These are phyloP conservation scores for Aspergillus incahuasiensis DNA, from an alignment of 495 filamentous ascomycete species.

Conservation along the genomic window DNA sequence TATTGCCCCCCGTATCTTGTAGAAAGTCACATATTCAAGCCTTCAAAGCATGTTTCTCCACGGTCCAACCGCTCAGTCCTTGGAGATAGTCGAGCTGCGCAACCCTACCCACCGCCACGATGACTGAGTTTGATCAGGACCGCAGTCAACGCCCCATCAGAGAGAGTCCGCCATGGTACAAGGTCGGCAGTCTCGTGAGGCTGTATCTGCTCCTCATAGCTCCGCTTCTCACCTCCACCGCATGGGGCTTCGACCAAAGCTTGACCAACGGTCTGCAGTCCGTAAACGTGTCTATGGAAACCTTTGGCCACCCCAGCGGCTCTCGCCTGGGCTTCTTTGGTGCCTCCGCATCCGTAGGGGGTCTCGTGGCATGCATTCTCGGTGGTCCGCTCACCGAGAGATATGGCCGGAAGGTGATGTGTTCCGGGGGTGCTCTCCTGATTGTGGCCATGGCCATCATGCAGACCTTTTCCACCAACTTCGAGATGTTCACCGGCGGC, in stretches of 20 bases:
- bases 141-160: too few relatives aligned
- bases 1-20: too few relatives aligned
- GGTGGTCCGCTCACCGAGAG: constrained; percentile 20
- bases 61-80: too few relatives aligned
- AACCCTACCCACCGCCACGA: too few relatives aligned
- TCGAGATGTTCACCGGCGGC: constrained; percentile 3
- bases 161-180: constrained; percentile 20
- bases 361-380: constrained; percentile 19
- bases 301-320: constrained; percentile 35
- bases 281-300: constrained; percentile 39
- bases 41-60: too few relatives aligned
- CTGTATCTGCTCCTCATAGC: constrained; percentile 24
- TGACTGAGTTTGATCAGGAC: too few relatives aligned
- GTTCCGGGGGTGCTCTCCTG: too few relatives aligned
- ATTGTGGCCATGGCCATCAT: too few relatives aligned
- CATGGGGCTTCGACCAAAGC: constrained; percentile 28
- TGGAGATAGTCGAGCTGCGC: too few relatives aligned
- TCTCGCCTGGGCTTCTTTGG: constrained; percentile 25
- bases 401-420: constrained; percentile 10
- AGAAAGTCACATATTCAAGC: too few relatives aligned
- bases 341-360: constrained; percentile 20
- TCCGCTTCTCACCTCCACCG: constrained; percentile 21
- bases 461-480: not conserved
- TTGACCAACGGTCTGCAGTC: constrained; percentile 53
- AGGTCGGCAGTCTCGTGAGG: constrained; percentile 19